phyloP scores from a whole-genome alignment of 2,329 filamentous ascomycete genomes.

The Arthrobotrys musiformis region DNA sequence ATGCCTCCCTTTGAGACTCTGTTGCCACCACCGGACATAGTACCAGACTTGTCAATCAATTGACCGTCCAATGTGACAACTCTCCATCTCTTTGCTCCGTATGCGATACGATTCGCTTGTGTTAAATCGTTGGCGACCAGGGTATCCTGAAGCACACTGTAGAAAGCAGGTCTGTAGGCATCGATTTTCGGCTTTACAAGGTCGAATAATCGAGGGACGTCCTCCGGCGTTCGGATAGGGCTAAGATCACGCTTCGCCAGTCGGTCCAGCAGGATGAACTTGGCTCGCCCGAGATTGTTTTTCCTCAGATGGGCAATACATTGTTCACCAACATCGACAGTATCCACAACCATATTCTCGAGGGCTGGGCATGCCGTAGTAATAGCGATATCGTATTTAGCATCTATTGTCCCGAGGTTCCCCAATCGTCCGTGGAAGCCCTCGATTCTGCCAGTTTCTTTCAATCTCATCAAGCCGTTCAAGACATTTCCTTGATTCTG shows the following conservation, averaged over 20 bases:
- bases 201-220: constrained; percentile 91
- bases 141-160: constrained; percentile 93
- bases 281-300: constrained; percentile 94
- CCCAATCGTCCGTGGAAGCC: constrained; percentile 96
- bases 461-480: constrained; percentile 89
- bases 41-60: constrained; percentile 96
- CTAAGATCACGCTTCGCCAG: constrained; percentile 81
- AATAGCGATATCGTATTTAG: constrained; percentile 96
- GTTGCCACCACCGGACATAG: constrained; percentile 96
- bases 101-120: constrained; percentile 97
- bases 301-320: constrained; percentile 98
- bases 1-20: constrained; percentile 91
- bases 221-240: constrained; percentile 86
- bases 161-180: constrained; percentile 89
- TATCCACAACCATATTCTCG: constrained; percentile 96
- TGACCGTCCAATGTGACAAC: constrained; percentile 96
- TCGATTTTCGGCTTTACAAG: constrained; percentile 89
- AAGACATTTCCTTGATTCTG: constrained; percentile 94
- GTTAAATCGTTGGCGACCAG: constrained; percentile 89
- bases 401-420: constrained; percentile 91
- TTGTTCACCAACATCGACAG: constrained; percentile 93
- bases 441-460: constrained; percentile 94
- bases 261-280: constrained; percentile 95
- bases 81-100: constrained; percentile 91
- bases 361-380: constrained; percentile 92